Percentiles rank a stretch among this genome's conserved stretches.
These are phyloP conservation scores for Ceratocystis colombiana DNA, from an alignment of 2,329 filamentous ascomycete genomes.

Conservation along the genomic window DNA sequence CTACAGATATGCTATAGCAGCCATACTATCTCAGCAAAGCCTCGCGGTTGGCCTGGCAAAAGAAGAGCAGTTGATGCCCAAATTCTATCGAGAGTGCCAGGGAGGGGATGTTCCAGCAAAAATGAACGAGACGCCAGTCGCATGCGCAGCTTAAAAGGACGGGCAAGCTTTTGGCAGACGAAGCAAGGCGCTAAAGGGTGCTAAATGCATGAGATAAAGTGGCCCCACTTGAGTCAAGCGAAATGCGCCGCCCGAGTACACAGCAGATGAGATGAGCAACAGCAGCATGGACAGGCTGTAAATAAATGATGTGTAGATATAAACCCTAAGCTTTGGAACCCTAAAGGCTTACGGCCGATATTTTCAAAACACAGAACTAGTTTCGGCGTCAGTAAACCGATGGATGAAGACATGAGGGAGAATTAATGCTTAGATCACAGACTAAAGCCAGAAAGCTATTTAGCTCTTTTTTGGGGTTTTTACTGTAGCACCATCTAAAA, in stretches of 20 bases:
- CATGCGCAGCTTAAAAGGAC: background rate
- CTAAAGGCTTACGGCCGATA: too few relatives aligned
- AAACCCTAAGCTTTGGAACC: background rate
- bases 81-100: too few relatives aligned
- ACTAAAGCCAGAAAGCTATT: background rate
- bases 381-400: too few relatives aligned
- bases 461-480: background rate
- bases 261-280: background rate
- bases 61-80: background rate
- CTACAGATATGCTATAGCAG: background rate
- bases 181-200: background rate
- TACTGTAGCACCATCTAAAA: background rate
- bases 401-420: background rate
- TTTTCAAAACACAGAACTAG: too few relatives aligned
- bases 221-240: background rate
- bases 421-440: background rate
- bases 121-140: background rate
- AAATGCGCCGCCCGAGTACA: background rate
- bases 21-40: background rate
- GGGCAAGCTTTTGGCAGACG: background rate
- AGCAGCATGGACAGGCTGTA: background rate
- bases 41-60: background rate
- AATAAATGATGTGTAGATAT: background rate
- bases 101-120: background rate
- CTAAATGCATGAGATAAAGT: background rate